Evolutionary conservation across 177 flowering plant genomes (phyloP).

Genomic region (Vitis hybrid): DNA sequence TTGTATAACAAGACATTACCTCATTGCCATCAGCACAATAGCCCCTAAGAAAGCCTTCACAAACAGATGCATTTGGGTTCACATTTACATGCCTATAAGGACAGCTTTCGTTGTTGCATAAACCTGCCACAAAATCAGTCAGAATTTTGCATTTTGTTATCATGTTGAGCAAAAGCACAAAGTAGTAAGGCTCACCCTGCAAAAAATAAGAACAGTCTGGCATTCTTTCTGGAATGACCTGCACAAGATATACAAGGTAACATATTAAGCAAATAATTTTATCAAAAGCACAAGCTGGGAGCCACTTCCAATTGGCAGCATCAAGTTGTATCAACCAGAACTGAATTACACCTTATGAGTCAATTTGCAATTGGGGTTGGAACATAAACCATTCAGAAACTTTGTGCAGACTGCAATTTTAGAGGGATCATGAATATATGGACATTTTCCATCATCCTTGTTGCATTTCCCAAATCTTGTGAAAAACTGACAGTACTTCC

Average conservation of each 20-base stretch:
- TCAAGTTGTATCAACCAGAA: constrained; percentile 1
- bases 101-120: constrained; percentile 78
- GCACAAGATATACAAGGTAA: constrained; percentile 25
- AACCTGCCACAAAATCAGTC: constrained; percentile 50
- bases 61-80: constrained; percentile 72
- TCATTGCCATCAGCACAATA: constrained; percentile 94
- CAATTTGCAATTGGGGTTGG: constrained; percentile 69
- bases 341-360: constrained; percentile 77
- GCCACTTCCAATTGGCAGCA: neutral
- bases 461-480: constrained; percentile 98
- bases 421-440: constrained; percentile 87
- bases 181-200: constrained; percentile 55
- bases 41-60: constrained; percentile 92
- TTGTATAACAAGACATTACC: constrained; percentile 43
- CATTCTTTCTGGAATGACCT: constrained; percentile 99
- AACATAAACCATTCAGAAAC: constrained; percentile 81
- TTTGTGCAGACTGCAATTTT: constrained; percentile 96
- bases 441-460: constrained; percentile 84
- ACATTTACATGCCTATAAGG: constrained; percentile 97
- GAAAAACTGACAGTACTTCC: constrained; percentile 87
- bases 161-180: neutral
- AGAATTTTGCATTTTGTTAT: constrained; percentile 4
- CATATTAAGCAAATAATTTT: neutral
- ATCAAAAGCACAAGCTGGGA: neutral
- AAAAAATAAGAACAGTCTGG: constrained; percentile 91